A percentile compares a stretch with the other conserved stretches of the same genome.
Conservation (phyloP, 2,329 filamentous ascomycete genomes). For the Stemphylium vesicarium region DNA sequence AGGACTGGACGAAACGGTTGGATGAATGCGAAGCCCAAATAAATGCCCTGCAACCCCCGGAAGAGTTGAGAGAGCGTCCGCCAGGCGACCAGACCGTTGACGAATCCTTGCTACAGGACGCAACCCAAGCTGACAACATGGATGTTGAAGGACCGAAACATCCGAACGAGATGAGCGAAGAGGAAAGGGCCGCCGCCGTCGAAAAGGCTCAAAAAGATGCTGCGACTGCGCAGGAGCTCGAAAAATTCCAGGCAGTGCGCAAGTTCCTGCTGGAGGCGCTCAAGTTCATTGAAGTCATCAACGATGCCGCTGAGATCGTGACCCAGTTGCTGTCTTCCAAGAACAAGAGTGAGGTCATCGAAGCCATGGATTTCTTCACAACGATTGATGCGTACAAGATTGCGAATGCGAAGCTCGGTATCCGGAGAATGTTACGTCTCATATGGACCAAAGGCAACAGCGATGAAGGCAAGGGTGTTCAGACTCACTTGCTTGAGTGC, state of each 20-base stretch:
- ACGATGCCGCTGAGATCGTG: slow-evolving; percentile 79
- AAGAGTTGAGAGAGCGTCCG: slow-evolving; percentile 71
- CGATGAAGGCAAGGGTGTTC: slow-evolving; percentile 97
- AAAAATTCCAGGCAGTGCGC: slow-evolving; percentile 83
- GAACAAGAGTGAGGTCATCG: slow-evolving; percentile 98
- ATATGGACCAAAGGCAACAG: slow-evolving; percentile 99
- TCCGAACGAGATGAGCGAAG: slow-evolving; percentile 74
- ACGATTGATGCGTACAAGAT: slow-evolving; percentile 95
- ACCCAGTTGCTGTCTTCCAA: slow-evolving; percentile 89
- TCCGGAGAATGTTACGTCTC: slow-evolving; percentile 91
- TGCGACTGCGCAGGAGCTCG: slow-evolving; percentile 85
- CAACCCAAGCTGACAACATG: slow-evolving; percentile 72
- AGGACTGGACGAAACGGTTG: slow-evolving; percentile 83
- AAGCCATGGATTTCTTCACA: slow-evolving; percentile 98
- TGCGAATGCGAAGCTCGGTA: slow-evolving; percentile 88
- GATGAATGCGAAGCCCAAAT: slow-evolving; percentile 85
- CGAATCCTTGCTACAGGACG: slow-evolving; percentile 81
- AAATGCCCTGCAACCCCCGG: slow-evolving; percentile 79
- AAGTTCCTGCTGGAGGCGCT: slow-evolving; percentile 94
- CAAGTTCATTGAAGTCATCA: slow-evolving; percentile 89
- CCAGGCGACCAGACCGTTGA: slow-evolving; percentile 74
- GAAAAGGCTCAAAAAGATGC: slow-evolving; percentile 85
- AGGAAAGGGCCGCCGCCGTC: slow-evolving; percentile 74
- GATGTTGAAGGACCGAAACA: slow-evolving; percentile 53
- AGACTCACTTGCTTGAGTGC: slow-evolving; percentile 94